Evolutionary conservation across 768 basidiomycete genomes (phyloP), one percentile per base, ranked within the genome.

Genomic region (Phylloporus arenicola): DNA sequence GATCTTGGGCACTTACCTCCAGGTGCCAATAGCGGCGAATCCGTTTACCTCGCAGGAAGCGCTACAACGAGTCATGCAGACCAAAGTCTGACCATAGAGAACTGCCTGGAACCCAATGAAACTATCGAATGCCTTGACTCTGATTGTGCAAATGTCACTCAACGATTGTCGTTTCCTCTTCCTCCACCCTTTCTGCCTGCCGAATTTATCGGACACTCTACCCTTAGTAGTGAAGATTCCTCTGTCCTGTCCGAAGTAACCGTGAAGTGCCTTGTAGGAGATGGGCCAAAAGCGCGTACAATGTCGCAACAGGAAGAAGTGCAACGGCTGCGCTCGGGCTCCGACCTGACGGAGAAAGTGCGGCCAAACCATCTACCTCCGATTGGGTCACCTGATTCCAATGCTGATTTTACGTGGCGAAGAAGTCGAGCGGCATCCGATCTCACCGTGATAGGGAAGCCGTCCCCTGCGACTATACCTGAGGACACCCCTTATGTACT

Each of bases 361-460:
- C 43, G 35, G 27, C 43, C 48, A 41, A 47, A 38, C 25, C 40
- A 44, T 13, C 42, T 58, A 13, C 49, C 54, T 30, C 24, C 35
- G 4, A 33, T 43, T n/a, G 40, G 19, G 19, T 41, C 47, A 34
- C 19, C 27, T 13, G 20, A 43, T 29, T 14, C 41, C 13, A 16
- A 24, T 12, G 16, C 16, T 25, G 40, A 51, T 11, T 49, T 54
- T 37, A 42, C 51, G 16, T 40, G 35, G 14, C 58, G 54, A 53
- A 54, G 68, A 46, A 47, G 39, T 53, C 68, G 62, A 33, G 67
- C 68, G 7, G 57, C 50, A 17, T 70, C 68, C 14, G 67, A 70
- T 41, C 55, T 59, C 34, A 67, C 67, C 38, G 57, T 67, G 42
- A 70, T 57, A 51, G 57, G 53, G n/a, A 47, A 19, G 31, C 56